These are phyloP conservation scores for Peniophora sp. DNA, from an alignment of 1,284 basidiomycete genomes.

Conservation along the genomic window DNA sequence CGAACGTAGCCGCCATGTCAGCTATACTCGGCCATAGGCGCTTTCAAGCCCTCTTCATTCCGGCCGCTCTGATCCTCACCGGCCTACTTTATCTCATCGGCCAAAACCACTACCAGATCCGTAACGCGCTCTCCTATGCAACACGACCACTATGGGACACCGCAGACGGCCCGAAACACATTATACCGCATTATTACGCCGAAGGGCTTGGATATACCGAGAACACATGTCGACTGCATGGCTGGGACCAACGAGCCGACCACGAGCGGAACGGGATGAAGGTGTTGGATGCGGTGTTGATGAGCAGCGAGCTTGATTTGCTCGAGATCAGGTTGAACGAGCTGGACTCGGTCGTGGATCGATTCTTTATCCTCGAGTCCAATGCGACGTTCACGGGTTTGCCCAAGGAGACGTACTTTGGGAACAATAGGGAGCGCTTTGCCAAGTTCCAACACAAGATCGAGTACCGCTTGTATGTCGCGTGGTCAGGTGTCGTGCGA, in stretches of 20 bases:
- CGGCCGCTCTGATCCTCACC: no score
- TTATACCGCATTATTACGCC: slow-evolving; percentile 49
- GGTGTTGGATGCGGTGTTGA: slow-evolving; percentile 48
- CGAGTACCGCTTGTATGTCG: slow-evolving; percentile 43
- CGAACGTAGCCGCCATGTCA: no score
- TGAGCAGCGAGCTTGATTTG: slow-evolving; percentile 62
- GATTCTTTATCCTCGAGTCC: slow-evolving; percentile 62
- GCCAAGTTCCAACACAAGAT: slow-evolving; percentile 46
- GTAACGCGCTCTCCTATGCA: slow-evolving; percentile 47
- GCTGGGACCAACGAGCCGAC: slow-evolving; percentile 34
- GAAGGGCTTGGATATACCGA: slow-evolving; percentile 40
- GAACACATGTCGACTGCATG: slow-evolving; percentile 45
- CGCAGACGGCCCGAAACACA: slow-evolving; percentile 36
- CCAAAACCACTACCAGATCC: background rate
- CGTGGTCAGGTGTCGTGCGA: no score
- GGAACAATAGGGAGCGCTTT: slow-evolving; percentile 39
- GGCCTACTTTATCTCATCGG: no score
- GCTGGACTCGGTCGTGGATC: slow-evolving; percentile 50
- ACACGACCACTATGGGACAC: slow-evolving; percentile 61
- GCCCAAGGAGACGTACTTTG: slow-evolving; percentile 48
- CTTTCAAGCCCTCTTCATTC: no score
- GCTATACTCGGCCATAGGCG: no score
- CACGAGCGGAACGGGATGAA: slow-evolving; percentile 8
- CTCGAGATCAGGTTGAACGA: slow-evolving; percentile 65
- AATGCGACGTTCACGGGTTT: slow-evolving; percentile 57